Base-by-base conservation (phyloP, 495 filamentous ascomycete species). In the Neurospora tetraspora region DNA sequence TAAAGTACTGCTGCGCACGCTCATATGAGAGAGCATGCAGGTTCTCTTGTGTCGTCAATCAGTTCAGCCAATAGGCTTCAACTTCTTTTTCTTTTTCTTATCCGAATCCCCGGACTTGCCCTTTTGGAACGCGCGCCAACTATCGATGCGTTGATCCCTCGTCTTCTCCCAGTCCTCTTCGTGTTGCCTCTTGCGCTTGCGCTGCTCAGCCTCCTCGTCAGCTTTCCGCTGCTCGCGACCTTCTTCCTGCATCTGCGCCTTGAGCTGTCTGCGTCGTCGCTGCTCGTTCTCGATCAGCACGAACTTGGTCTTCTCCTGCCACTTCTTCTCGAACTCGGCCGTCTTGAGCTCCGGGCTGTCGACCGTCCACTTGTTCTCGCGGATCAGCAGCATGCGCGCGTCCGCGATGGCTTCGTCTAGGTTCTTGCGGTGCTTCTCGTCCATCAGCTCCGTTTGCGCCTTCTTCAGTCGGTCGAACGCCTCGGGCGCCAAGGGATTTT, bases 381-480 rank as follows among this genome's bases (percentile, higher is more conserved):
- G 92, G 74, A 99, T 97, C 70, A 97, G 81, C 16, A 98, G 88
- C 87, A 94, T 93, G 76, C 96, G 94, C 70, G 96, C 96, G 78
- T 99, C 96, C 14, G 94, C 92, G 74, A 98, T 98, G 73, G 93
- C 93, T 80, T 98, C 95, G 82, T 99, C 96, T 3, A 99, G 91
- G 31, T 86, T 88, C 71, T 86, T 86, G 71, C 96, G 94, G 75
- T 92, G 86, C 83, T 97, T 97, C 83, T 97, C 95, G 81, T 99
- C 96, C 85, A 97, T 90, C 9, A 99, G 89, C 73, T 91, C 88
- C 1, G 89, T 92, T 77, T 98, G 93, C 11, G 96, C 96, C 81
- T 98, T 97, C 80, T 97, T 97, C 5, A 99, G 89, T 3, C 94
- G 90, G 83, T 99, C 96, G 80, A 99, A 99, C 75, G 96, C 96